Conservation (phyloP, 78 protist genomes). For the Tieghemostelium lacteum region DNA sequence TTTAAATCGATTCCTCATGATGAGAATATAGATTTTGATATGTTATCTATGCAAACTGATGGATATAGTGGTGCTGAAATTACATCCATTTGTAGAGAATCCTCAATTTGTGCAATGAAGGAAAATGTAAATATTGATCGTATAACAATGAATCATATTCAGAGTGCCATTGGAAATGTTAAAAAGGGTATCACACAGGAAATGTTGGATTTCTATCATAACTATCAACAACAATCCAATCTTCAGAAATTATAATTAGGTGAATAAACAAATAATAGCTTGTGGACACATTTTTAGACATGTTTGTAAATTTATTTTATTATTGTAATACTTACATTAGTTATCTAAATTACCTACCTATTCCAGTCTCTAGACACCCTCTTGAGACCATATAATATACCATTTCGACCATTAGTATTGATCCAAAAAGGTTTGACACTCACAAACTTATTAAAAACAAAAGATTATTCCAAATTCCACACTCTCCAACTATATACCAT, state of each 20-base stretch:
- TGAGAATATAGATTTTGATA: constrained; percentile 52
- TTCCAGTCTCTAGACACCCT: too few species aligned
- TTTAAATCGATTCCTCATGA: constrained; percentile 74
- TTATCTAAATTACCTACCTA: too few species aligned
- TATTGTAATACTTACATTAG: neutral
- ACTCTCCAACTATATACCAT: too few species aligned
- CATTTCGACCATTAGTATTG: too few species aligned
- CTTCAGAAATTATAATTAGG: constrained; percentile 27
- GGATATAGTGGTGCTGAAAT: constrained; percentile 97
- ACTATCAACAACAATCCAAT: constrained; percentile 66
- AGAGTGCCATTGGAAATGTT: constrained; percentile 14
- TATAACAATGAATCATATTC: constrained; percentile 39
- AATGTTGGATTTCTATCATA: constrained; percentile 67
- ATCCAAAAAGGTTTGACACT: too few species aligned
- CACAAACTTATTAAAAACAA: too few species aligned
- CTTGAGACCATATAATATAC: too few species aligned
- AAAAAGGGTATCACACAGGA: constrained; percentile 74
- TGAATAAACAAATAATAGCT: neutral
- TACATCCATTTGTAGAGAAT: constrained; percentile 94
- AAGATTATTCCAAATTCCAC: too few species aligned
- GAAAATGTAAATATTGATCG: constrained; percentile 59
- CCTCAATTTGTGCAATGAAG: constrained; percentile 87
- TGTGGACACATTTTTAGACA: too few species aligned
- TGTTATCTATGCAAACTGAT: constrained; percentile 26
- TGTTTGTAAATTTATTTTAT: too few species aligned